These are phyloP conservation scores for Iberis amara DNA, from an alignment of 441 rosid species.

Conservation along the genomic window DNA sequence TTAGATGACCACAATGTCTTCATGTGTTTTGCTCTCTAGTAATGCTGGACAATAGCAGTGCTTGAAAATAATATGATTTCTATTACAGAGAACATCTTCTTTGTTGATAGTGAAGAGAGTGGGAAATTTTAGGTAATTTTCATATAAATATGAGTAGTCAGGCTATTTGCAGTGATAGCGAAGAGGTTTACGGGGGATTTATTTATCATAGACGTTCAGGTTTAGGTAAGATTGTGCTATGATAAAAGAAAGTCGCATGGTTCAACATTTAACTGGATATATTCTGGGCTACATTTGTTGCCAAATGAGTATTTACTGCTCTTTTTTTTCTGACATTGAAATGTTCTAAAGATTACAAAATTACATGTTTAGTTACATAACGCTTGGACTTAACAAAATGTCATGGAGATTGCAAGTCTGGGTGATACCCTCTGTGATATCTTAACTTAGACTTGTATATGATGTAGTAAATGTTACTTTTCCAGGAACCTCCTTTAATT, in stretches of 20 bases:
- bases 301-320: neutral
- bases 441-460: neutral
- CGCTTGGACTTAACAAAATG: neutral
- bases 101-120: constrained; percentile 14
- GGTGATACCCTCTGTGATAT: constrained; percentile 17
- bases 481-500: constrained; percentile 3
- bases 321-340: neutral
- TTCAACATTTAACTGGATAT: constrained; percentile 13
- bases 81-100: constrained; percentile 6
- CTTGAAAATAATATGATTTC: neutral
- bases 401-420: constrained; percentile 19
- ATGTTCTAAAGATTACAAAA: neutral
- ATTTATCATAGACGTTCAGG: too few species aligned
- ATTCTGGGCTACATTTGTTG: constrained; percentile 10
- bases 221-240: constrained; percentile 5
- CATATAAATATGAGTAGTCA: constrained; percentile 2
- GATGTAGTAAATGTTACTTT: constrained; percentile 13
- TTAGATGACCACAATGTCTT: constrained; percentile 16
- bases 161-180: constrained; percentile 1
- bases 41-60: constrained; percentile 8
- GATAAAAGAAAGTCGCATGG: neutral
- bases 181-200: neutral
- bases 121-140: constrained; percentile 1
- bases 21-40: constrained; percentile 12
- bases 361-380: neutral